A percentile compares a stretch with the other conserved stretches of the same genome.
phyloP scores from a whole-genome alignment of 306 rosid genomes.

The Argentina anserina region DNA sequence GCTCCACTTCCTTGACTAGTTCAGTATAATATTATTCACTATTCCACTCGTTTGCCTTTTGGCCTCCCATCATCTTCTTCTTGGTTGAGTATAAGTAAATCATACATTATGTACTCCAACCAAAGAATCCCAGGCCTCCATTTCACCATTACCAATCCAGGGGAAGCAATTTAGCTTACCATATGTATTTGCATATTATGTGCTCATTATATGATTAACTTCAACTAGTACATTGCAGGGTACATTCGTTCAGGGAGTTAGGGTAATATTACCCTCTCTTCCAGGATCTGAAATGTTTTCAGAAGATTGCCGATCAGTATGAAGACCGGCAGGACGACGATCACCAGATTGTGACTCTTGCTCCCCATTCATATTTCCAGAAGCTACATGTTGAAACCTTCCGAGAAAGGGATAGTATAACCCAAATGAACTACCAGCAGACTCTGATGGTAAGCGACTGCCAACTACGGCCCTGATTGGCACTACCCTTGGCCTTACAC shows the following conservation, averaged over 20 bases:
- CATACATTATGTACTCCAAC: not conserved
- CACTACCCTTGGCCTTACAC: slow-evolving; percentile 53
- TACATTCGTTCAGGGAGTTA: not conserved
- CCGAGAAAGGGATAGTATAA: slow-evolving; percentile 82
- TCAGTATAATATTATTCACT: not conserved
- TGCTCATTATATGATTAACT: not conserved
- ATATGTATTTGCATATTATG: not conserved
- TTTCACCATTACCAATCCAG: not conserved
- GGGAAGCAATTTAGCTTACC: not conserved
- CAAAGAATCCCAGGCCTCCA: not conserved
- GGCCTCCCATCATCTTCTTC: not conserved
- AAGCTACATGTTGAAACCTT: slow-evolving; percentile 65
- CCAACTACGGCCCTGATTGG: slow-evolving; percentile 91
- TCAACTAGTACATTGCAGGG: not conserved
- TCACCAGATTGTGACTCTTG: slow-evolving; percentile 57
- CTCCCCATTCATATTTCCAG: slow-evolving; percentile 54
- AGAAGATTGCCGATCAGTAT: slow-evolving; percentile 36
- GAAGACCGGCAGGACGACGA: slow-evolving; percentile 32
- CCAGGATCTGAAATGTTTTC: slow-evolving; percentile 47
- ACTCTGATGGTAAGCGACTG: slow-evolving; percentile 56
- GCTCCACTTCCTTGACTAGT: not conserved
- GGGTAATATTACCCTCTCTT: slow-evolving; percentile 60
- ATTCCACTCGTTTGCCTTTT: not conserved
- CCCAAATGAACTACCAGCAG: slow-evolving; percentile 74
- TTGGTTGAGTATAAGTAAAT: not conserved